Evolutionary conservation across 2,329 filamentous ascomycete genomes (phyloP).

Genomic region (Claviceps sp.): DNA sequence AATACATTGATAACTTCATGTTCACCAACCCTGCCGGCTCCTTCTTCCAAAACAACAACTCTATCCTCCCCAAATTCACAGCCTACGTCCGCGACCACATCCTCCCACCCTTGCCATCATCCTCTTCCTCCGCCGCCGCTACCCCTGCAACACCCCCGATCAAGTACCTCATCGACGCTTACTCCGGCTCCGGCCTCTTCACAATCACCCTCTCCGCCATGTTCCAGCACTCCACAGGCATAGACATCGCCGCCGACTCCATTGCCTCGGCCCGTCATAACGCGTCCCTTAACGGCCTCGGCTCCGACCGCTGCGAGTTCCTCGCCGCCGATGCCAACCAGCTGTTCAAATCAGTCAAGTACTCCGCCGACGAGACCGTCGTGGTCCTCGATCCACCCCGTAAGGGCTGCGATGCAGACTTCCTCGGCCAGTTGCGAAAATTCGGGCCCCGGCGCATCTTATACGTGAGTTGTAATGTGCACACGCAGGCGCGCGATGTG

Average conservation of each 20-base stretch:
- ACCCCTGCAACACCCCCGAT: conserved; percentile 39
- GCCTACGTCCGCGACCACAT: conserved; percentile 68
- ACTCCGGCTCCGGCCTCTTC: conserved; percentile 94
- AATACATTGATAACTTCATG: conserved; percentile 73
- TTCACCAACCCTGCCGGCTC: conserved; percentile 87
- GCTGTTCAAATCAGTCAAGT: conserved; percentile 64
- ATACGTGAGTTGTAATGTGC: conserved; percentile 96
- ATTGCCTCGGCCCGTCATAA: conserved; percentile 72
- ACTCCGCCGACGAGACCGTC: conserved; percentile 67
- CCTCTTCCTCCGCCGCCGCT: conserved; percentile 27
- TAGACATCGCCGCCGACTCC: conserved; percentile 72
- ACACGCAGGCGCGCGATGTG: conserved; percentile 90
- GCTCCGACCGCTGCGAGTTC: conserved; percentile 58
- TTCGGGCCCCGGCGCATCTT: conserved; percentile 71
- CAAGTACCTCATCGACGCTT: conserved; percentile 89
- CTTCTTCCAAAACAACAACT: conserved; percentile 99
- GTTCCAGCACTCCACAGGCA: conserved; percentile 75
- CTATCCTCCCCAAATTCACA: conserved; percentile 78
- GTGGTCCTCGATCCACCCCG: conserved; percentile 95
- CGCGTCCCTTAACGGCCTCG: conserved; percentile 61
- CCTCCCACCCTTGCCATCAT: conserved; percentile 34
- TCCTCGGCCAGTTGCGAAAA: conserved; percentile 64
- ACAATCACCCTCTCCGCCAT: conserved; percentile 80
- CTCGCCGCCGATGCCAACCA: conserved; percentile 76
- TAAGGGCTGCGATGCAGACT: conserved; percentile 82